These are phyloP conservation scores for Allantophomopsis cytisporea DNA, from an alignment of 2,329 filamentous ascomycete genomes.

Conservation along the genomic window DNA sequence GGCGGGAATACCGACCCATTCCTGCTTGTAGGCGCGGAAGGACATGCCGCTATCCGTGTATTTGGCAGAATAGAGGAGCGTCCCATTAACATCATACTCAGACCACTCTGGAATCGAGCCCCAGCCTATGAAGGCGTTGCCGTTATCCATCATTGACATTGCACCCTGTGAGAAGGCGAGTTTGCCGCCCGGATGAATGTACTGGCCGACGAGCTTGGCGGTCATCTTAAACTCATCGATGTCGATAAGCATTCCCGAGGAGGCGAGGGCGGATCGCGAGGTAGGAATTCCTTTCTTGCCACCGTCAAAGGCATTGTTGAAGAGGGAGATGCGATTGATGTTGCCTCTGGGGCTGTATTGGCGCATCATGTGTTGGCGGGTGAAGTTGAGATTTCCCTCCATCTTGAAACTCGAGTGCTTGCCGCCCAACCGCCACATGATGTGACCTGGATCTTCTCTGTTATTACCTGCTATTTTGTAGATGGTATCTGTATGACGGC, in stretches of 20 bases:
- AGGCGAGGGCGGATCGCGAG: background rate
- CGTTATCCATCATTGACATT: constrained; percentile 10
- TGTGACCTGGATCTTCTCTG: constrained; percentile 16
- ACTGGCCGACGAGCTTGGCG: constrained; percentile 8
- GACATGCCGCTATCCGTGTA: constrained; percentile 22
- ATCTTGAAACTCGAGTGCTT: constrained; percentile 27
- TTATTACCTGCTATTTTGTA: constrained; percentile 31
- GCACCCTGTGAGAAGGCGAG: constrained; percentile 10
- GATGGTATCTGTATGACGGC: constrained; percentile 27
- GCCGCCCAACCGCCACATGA: constrained; percentile 32
- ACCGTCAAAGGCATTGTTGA: constrained; percentile 10
- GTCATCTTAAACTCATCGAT: constrained; percentile 8
- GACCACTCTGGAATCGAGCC: constrained; percentile 10
- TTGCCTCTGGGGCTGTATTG: constrained; percentile 10
- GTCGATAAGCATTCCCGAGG: constrained; percentile 10
- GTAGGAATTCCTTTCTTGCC: constrained; percentile 3
- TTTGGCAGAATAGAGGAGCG: constrained; percentile 20
- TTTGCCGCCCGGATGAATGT: constrained; percentile 9
- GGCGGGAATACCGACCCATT: constrained; percentile 22
- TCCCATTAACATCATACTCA: constrained; percentile 16
- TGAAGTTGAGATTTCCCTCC: constrained; percentile 28
- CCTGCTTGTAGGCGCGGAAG: constrained; percentile 23
- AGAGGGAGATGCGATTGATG: constrained; percentile 9
- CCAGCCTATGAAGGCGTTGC: constrained; percentile 12
- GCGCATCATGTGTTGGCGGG: constrained; percentile 34